A percentile compares a stretch with the other conserved stretches of the same genome.
Conservation (phyloP, 805 yeast genomes). For the Blastobotrys mokoenaii region DNA sequence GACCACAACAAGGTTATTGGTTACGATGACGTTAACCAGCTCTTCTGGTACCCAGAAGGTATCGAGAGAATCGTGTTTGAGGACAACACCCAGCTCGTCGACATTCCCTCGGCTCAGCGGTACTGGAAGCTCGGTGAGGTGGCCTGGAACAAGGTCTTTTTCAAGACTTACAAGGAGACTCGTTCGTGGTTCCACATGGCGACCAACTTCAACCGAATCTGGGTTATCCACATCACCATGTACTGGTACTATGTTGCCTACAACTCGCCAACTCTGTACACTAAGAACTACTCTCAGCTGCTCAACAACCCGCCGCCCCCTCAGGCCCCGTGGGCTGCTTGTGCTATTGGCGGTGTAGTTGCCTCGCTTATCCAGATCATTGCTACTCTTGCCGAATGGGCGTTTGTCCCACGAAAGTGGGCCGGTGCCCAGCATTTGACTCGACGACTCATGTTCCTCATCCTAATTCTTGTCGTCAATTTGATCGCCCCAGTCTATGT, state of each 20-base stretch:
- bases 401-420: conserved; percentile 95
- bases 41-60: conserved; percentile 76
- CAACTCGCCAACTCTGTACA: conserved; percentile 86
- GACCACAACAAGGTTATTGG: conserved; percentile 71
- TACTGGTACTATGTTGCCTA: conserved; percentile 95
- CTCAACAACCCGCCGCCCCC: conserved; percentile 79
- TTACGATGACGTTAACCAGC: conserved; percentile 83
- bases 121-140: conserved; percentile 46
- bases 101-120: conserved; percentile 46
- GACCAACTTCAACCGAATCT: conserved; percentile 94
- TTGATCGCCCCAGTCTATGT: conserved; percentile 46
- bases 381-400: conserved; percentile 90
- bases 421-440: conserved; percentile 96
- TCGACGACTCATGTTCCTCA: conserved; percentile 73
- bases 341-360: conserved; percentile 85
- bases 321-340: conserved; percentile 87
- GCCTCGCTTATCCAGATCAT: conserved; percentile 73
- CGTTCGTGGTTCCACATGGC: conserved; percentile 96
- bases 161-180: conserved; percentile 75
- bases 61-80: conserved; percentile 46
- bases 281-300: conserved; percentile 76
- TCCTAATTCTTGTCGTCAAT: conserved; percentile 45
- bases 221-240: conserved; percentile 84
- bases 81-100: conserved; percentile 42
- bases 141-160: conserved; percentile 59